Percentiles rank a stretch among this genome's conserved stretches.
Conservation (phyloP, 768 basidiomycete genomes). For the Crassisporium funariophilum region DNA sequence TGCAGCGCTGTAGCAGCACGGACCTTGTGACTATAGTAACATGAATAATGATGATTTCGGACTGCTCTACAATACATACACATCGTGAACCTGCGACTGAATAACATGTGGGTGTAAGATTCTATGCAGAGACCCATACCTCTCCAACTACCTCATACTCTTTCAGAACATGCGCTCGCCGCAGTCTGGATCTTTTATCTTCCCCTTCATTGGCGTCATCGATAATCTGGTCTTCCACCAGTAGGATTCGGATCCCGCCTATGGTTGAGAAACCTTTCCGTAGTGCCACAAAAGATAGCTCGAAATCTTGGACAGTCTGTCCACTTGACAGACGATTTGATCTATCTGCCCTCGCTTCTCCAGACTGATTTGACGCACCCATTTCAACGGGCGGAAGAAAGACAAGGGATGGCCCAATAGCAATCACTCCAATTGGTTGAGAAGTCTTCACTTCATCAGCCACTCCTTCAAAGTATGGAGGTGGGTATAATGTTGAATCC, state of each 20-base stretch:
- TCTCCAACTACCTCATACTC: slow-evolving; percentile 77
- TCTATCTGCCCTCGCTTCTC: no score
- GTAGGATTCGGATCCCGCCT: slow-evolving; percentile 72
- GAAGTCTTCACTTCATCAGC: slow-evolving; percentile 34
- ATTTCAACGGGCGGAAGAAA: slow-evolving; percentile 47
- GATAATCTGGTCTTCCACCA: slow-evolving; percentile 56
- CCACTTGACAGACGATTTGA: slow-evolving; percentile 31
- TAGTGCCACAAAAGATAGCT: slow-evolving; percentile 61
- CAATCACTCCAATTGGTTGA: slow-evolving; percentile 36
- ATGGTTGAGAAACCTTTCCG: slow-evolving; percentile 60
- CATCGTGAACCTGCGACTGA: no score
- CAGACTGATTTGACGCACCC: slow-evolving; percentile 15
- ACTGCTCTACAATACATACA: no score
- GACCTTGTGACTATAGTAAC: no score
- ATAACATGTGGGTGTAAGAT: background rate
- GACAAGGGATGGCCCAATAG: slow-evolving; percentile 55
- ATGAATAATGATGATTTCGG: no score
- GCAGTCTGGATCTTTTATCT: slow-evolving; percentile 23
- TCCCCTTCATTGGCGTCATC: slow-evolving; percentile 31
- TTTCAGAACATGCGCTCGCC: slow-evolving; percentile 53
- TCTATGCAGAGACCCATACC: slow-evolving; percentile 54
- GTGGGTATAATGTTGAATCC: slow-evolving; percentile 34
- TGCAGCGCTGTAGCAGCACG: no score
- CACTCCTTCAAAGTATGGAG: slow-evolving; percentile 46
- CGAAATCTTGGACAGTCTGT: slow-evolving; percentile 56